Evolutionary conservation across 352 stramenopile species (phyloP), one percentile per base, ranked within the genome.

Genomic region (Globisporangium uncinulatum): DNA sequence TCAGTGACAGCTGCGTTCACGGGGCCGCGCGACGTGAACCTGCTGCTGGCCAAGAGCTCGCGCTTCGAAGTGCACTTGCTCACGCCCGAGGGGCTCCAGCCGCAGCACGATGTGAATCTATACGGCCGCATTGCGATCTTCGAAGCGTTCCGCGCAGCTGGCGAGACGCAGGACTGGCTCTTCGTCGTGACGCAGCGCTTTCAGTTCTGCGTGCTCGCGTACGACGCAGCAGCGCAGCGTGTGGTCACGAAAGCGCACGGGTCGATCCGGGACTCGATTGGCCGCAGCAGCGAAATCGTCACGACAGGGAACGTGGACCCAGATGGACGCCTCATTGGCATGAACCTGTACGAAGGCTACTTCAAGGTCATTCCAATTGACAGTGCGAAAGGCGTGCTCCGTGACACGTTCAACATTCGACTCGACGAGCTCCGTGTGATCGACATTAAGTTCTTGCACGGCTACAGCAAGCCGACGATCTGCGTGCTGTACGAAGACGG

Each of bases 381-480:
- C 61, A 74, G 67, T 43, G 65, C 67, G 58, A 88, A 85, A 56
- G 85, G 86, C 13, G 75, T 86, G 32, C 71, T 96, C 13, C 81
- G 81, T 44, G 86, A 96, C 41, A 83, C 84, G 41, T 97, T 97
- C 69, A 97, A 97, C 67, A 94, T 98, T 46, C 90, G 87, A 3
- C 70, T 98, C 57, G 91, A 97, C 63, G 92, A 97, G 70, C 69
- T 97, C 34, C 76, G 92, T 44, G 87, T 98, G 49, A 89, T 97
- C 55, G 92, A 98, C 62, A 95, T 97, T 69, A 94, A 97, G 64
- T 97, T 97, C 66, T 68, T 97, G 9, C 73, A 96, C 59, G 91
- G 87, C 2, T 92, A 90, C 66, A 68, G 56, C n/a, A 92, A 92
- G 61, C 85, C 86, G 19, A 96, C 80, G 29, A 95, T 98, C 51